Conservation (phyloP, 1,139 yeast species). For the Pichia sp. region DNA sequence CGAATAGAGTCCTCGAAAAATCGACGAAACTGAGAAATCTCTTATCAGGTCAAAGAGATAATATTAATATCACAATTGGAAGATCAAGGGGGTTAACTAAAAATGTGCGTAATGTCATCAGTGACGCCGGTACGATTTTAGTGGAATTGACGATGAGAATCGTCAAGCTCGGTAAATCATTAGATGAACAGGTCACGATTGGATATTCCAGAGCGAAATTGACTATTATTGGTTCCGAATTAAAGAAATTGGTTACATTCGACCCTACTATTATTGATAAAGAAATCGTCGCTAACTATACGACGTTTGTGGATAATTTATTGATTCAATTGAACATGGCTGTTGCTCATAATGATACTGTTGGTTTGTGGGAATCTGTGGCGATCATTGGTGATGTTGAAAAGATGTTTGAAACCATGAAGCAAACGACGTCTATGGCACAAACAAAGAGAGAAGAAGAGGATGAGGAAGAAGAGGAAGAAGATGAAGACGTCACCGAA, state of each 20-base stretch:
- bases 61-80: slow-evolving; percentile 32
- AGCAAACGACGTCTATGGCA: slow-evolving; percentile 17
- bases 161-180: slow-evolving; percentile 47
- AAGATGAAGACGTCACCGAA: not conserved
- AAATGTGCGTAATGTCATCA: slow-evolving; percentile 45
- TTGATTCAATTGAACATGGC: slow-evolving; percentile 52
- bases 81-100: slow-evolving; percentile 39
- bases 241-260: slow-evolving; percentile 44
- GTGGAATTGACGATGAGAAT: slow-evolving; percentile 49
- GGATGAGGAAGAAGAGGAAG: not conserved
- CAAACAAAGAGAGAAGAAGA: slow-evolving; percentile 1
- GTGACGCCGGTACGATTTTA: slow-evolving; percentile 58
- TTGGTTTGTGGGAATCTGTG: slow-evolving; percentile 55
- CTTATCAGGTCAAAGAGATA: slow-evolving; percentile 6
- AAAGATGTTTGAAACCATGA: slow-evolving; percentile 52
- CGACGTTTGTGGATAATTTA: slow-evolving; percentile 49
- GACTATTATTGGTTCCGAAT: slow-evolving; percentile 53
- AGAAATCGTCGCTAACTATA: slow-evolving; percentile 37
- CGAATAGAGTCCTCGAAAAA: slow-evolving; percentile 47
- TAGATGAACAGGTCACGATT: slow-evolving; percentile 50
- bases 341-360: slow-evolving; percentile 46
- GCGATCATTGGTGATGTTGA: slow-evolving; percentile 62
- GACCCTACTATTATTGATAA: slow-evolving; percentile 16
- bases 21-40: slow-evolving; percentile 29
- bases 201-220: slow-evolving; percentile 57